Base-by-base conservation (phyloP, 345 rosid genomes). In the Ailanthus altissimus region DNA sequence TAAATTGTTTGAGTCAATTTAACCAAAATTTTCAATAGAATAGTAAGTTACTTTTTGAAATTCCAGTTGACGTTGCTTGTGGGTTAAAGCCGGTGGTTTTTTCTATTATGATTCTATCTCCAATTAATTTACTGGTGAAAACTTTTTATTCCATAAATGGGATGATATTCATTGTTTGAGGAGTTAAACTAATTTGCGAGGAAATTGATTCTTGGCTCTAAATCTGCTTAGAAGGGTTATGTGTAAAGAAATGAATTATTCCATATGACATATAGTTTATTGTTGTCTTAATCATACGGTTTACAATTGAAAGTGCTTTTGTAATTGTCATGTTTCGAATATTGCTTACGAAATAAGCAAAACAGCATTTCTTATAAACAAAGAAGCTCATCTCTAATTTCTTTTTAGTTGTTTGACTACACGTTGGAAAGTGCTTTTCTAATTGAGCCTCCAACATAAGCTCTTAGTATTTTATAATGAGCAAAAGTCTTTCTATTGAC, bases 151-250 rank as follows among this genome's bases (percentile, higher is more conserved):
- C 67, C n/a, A 62, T 15, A 18, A 28, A 62, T 60, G 1, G 23
- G 0, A 62, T 16, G 67, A 36, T 53, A 21, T 6, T 59, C 28
- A 25, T 13, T 58, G 10, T 25, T 25, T 5, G 4, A 62, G 67
- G 20, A 3, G 8, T 61, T 32, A 43, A 61, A 8, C 43, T 61
- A 32, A 43, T 38, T 61, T 61, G 1, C 38, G 16, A 16, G 67
- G 4, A 36, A 62, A 61, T 36, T 32, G 56, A 68, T 68, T 68
- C 72, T 68, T 68, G 56, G 56, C 23, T 47, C 47, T 68, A 7
- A 32, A 68, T 42, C 25, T 68, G 57, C 23, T 68, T 68, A 25
- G 40, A 47, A 47, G 14, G 42, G 53, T 47, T 1, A 47, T 15
- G 21, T 14, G 43, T 32, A 62, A 62, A 36, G 67, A 62, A 62